Base-by-base conservation (phyloP, 345 rosid species). In the Eutrema heterophyllum region DNA sequence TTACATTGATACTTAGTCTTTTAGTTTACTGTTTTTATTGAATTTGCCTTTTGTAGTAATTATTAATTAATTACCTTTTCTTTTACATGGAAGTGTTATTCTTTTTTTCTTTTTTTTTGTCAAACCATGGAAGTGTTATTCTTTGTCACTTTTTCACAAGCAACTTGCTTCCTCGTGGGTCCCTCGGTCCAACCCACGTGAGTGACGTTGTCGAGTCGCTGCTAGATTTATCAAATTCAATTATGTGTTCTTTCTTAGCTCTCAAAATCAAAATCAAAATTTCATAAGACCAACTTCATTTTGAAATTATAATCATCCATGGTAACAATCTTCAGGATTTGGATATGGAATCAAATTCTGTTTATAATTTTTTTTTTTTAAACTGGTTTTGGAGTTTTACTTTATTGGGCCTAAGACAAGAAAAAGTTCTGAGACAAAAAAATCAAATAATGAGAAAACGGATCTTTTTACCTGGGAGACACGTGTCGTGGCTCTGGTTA, bases 171-270 rank as follows among this genome's bases (percentile, higher is more conserved):
- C 29, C 58, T 56, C 44, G 2, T 69, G 71, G 75, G 75, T 39
- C 74, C 70, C 63, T 38, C 50, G 36, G 30, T 48, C 75, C 49
- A 30, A 63, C 75, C 80, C 70, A 69, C 79, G 80, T 70, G 80
- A 70, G 48, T 76, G 75, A 76, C 80, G 75, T 70, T 70, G 71
- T 63, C 75, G 67, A 76, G 70, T 69, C 74, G 79, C 73, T 61
- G 79, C 73, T 61, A 13, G 54, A 66, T 49, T 72, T 62, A 72
- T 53, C 64, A 72, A 63, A 41, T 64, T 51, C 36, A 33, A 35
- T 63, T 64, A 44, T 45, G n/a, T 48, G 2, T 49, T 12, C 38
- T 48, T 8, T 9, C 21, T 1, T 21, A 18, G 27, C 55, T 43
- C 38, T 51, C 39, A 6, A 40, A 26, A 10, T 15, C 39, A 6